Base-by-base conservation (phyloP, 371 early-diverging fungal species). In the Dinochytrium kinnereticum region DNA sequence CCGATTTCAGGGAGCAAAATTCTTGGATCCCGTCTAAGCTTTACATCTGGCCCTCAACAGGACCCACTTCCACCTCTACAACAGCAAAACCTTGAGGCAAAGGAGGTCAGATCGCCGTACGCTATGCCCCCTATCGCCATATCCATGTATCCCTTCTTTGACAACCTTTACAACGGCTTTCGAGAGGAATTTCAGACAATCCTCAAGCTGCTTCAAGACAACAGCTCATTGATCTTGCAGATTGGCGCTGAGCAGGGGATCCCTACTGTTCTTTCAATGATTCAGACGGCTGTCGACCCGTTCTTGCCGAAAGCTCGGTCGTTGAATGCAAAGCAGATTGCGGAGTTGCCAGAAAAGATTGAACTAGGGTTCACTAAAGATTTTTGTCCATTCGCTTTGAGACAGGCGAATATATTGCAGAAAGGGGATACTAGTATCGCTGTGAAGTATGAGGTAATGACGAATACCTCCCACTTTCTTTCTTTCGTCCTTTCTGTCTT, bases 361-460 rank as follows among this genome's bases (percentile, higher is more conserved):
- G 81, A 81, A 36, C 64, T 82, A 1, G 87, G 87, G 15, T 31
- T 38, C 30, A 83, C 85, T 1, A 83, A 82, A 65, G 82, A 83
- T 51, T 86, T 75, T 70, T 84, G 85, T 70, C 87, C 87, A 13
- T 78, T 81, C 36, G 73, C 79, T 1, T 74, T 86, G 53, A 67
- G 77, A 38, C 75, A 76, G 30, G 67, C 53, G 0, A 71, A 76
- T 31, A 73, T 82, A 15, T 64, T 86, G 59, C 50, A 69, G 26
- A 82, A 75, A 49, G 87, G 82, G 28, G 78, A 70, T 51, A 26
- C 59, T 28, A 51, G 51, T 30, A 64, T 68, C 50, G 80, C 75
- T 13, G 83, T 73, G 21, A 78, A 77, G 55, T 86, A 81, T 64
- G 31, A 77, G 81, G 85, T 81, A 67, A 5, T 65, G 24, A 30